These are phyloP conservation scores for Fusarium redolens DNA, from an alignment of 2,329 filamentous ascomycete species.

Conservation along the genomic window DNA sequence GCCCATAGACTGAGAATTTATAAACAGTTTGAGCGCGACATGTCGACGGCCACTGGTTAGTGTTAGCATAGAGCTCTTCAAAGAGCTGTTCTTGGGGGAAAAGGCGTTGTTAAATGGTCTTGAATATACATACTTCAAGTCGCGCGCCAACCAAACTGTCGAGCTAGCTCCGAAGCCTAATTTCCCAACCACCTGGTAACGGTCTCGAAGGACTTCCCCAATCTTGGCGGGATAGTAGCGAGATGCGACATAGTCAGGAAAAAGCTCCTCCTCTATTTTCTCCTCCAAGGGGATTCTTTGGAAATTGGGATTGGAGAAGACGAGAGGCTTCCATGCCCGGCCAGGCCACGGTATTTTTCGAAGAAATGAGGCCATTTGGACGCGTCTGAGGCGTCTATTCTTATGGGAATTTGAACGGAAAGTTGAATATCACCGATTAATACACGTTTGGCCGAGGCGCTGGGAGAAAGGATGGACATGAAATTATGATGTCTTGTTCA, in stretches of 20 bases:
- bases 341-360: conserved; percentile 16
- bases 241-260: conserved; percentile 35
- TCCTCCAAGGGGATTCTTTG: neutral
- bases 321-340: conserved; percentile 28
- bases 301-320: conserved; percentile 32
- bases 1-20: conserved; percentile 41
- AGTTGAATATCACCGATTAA: too few species aligned
- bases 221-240: conserved; percentile 42
- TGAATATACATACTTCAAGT: conserved; percentile 38
- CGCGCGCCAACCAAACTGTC: conserved; percentile 55
- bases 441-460: too few species aligned
- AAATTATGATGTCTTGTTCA: too few species aligned
- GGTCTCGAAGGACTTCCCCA: conserved; percentile 37
- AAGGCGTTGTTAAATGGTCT: too few species aligned
- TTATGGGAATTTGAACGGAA: too few species aligned
- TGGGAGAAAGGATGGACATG: too few species aligned
- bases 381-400: accelerated
- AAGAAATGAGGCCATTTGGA: neutral
- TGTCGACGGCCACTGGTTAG: conserved; percentile 41
- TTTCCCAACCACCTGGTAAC: conserved; percentile 55
- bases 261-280: conserved; percentile 38
- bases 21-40: conserved; percentile 51
- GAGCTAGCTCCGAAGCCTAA: conserved; percentile 56
- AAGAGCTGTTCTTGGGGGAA: too few species aligned
- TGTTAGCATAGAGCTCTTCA: neutral